Base-by-base conservation (phyloP, 176 grass and related monocot genomes). In the Bolboschoenus planiculmis region DNA sequence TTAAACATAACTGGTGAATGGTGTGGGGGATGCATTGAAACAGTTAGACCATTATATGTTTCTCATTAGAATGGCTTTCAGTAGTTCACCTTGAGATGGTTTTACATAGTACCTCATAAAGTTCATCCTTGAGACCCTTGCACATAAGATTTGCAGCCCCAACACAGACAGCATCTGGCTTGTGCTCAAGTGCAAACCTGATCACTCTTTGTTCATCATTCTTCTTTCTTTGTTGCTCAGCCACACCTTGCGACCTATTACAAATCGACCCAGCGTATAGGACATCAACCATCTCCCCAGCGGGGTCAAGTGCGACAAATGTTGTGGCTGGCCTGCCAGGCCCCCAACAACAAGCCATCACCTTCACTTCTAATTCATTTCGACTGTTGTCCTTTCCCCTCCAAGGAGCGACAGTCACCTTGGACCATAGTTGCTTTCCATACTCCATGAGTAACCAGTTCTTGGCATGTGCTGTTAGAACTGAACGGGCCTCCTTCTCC, bases 291-390 rank as follows among this genome's bases (percentile, higher is more conserved):
- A 99, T 84, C 85, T 99, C 93, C 63, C 97, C 96, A 58, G 92
- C 89, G 47, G 97, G 89, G 62, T 99, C 97, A 67, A 96, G 78
- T 91, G 91, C 92, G 7, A 99, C 97, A 85, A 99, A 95, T 46
- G 97, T 96, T 44, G 88, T 99, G 71, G 93, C 91, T 53, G 97
- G 93, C 76, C 92, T 95, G 81, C 97, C 97, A 90, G 96, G 91
- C 56, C 97, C 97, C 97, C 89, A 96, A 87, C 93, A 99, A 80
- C 90, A 93, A 51, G 92, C 93, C 97, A 99, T 99, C 44, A 99
- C 91, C 86, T 92, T 91, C 71, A 93, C 48, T 50, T 95, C 93
- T 8, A 86, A 87, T 78, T 92, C 91, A 66, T 95, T 90, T 81
- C 92, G 88, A 36, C 84, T 71, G 83, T 99, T 89, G 76, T 90